A percentile compares a stretch with the other conserved stretches of the same genome.
Evolutionary conservation across 176 grass and related monocot genomes (phyloP).

Genomic region (Triticum monococcum): DNA sequence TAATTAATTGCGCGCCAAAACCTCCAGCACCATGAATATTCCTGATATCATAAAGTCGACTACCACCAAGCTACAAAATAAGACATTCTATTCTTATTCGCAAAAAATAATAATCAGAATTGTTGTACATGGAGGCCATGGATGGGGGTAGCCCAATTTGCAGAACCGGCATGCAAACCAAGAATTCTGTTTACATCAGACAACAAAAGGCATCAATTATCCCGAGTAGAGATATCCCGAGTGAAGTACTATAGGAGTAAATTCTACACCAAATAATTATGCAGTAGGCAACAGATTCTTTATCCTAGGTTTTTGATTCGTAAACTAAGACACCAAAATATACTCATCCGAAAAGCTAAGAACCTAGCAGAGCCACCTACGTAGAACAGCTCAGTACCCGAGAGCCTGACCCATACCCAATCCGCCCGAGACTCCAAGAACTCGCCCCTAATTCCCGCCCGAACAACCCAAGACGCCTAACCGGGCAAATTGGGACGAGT

Average conservation of each 20-base stretch:
- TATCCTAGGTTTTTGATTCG: conserved; percentile 8
- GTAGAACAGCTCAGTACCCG: neutral
- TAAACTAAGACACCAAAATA: conserved; percentile 2
- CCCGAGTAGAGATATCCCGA: neutral
- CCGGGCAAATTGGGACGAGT: neutral
- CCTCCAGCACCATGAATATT: neutral
- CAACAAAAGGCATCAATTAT: neutral
- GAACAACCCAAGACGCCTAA: neutral
- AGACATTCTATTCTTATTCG: neutral
- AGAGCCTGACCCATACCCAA: neutral
- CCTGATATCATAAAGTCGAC: neutral
- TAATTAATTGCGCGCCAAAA: neutral
- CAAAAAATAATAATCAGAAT: neutral
- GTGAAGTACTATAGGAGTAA: neutral
- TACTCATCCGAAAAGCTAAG: conserved; percentile 5
- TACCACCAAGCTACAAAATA: neutral
- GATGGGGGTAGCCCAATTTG: neutral
- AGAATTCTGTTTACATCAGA: neutral
- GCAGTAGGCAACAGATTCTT: neutral
- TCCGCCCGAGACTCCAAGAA: neutral
- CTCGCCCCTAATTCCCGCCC: neutral
- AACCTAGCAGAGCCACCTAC: neutral
- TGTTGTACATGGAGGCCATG: neutral
- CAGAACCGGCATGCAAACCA: neutral
- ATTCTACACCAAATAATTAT: neutral